These are phyloP conservation scores for Cyclanthera cordifolia DNA, from an alignment of 306 rosid genomes.

Conservation along the genomic window DNA sequence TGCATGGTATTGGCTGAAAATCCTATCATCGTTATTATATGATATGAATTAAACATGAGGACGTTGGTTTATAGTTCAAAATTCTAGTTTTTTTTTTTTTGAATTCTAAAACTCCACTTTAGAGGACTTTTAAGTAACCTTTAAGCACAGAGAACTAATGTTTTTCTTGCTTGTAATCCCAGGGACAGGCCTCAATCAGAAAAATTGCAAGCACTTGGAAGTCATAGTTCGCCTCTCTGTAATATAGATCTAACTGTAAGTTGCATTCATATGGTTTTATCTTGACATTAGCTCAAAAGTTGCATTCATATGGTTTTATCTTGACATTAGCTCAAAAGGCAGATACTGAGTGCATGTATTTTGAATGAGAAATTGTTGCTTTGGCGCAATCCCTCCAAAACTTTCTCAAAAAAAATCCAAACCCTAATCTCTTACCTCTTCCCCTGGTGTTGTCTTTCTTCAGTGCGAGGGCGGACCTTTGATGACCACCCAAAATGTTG, in stretches of 20 bases:
- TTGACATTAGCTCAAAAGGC: neutral
- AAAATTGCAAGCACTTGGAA: conserved; percentile 51
- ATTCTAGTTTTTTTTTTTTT: neutral
- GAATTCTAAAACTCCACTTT: neutral
- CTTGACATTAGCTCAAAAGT: no score
- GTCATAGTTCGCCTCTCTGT: conserved; percentile 57
- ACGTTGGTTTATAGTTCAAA: neutral
- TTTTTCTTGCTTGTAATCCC: conserved; percentile 20
- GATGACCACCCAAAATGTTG: no score
- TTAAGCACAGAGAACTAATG: conserved; percentile 12
- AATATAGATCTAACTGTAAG: conserved; percentile 71
- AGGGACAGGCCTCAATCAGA: conserved; percentile 75
- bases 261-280: conserved; percentile 12
- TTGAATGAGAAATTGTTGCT: neutral
- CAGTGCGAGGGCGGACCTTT: no score
- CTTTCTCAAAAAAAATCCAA: no score
- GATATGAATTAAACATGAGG: neutral
- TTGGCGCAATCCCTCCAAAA: no score
- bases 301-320: neutral
- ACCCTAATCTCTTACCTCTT: no score
- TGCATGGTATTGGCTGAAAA: neutral
- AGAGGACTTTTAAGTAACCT: conserved; percentile 3
- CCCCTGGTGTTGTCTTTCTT: no score
- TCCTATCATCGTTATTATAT: neutral
- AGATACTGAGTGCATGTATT: neutral